Conservation (phyloP, 345 rosid species). For the Pseudoturritis turrita region DNA sequence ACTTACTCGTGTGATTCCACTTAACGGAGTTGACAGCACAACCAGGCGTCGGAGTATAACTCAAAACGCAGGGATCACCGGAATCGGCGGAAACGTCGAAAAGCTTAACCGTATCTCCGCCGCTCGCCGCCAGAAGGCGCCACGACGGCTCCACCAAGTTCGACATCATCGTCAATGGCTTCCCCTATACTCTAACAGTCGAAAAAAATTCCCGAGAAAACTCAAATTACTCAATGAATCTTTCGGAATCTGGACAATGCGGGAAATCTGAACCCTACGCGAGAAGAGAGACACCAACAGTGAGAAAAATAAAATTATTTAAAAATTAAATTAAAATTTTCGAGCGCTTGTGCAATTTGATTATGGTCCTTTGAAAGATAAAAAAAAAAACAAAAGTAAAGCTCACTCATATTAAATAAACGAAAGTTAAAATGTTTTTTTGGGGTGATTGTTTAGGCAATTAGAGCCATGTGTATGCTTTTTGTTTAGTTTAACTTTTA, state of each 20-base stretch:
- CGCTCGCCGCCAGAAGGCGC: conserved; percentile 69
- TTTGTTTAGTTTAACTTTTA: too few relatives aligned
- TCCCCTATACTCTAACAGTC: background rate
- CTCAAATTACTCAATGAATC: background rate
- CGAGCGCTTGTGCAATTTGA: background rate
- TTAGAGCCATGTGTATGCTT: too few relatives aligned
- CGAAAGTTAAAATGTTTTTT: too few relatives aligned
- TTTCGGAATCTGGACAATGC: conserved; percentile 28
- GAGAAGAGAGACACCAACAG: background rate
- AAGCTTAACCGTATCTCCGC: conserved; percentile 90
- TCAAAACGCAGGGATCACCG: conserved; percentile 77
- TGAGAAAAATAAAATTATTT: background rate
- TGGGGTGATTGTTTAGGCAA: too few relatives aligned
- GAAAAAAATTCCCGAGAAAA: background rate
- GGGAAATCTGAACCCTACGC: conserved; percentile 27
- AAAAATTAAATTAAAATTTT: background rate
- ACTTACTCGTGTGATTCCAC: conserved; percentile 93
- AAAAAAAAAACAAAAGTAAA: too few relatives aligned
- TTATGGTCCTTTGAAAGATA: background rate
- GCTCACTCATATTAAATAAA: too few relatives aligned
- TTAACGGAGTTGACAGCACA: conserved; percentile 75
- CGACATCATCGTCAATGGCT: conserved; percentile 34
- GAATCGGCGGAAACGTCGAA: conserved; percentile 65
- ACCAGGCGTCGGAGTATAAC: conserved; percentile 73
- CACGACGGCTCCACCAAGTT: conserved; percentile 61